Evolutionary conservation across 805 yeast species (phyloP).

Genomic region (Hermanozyma aechmeae): DNA sequence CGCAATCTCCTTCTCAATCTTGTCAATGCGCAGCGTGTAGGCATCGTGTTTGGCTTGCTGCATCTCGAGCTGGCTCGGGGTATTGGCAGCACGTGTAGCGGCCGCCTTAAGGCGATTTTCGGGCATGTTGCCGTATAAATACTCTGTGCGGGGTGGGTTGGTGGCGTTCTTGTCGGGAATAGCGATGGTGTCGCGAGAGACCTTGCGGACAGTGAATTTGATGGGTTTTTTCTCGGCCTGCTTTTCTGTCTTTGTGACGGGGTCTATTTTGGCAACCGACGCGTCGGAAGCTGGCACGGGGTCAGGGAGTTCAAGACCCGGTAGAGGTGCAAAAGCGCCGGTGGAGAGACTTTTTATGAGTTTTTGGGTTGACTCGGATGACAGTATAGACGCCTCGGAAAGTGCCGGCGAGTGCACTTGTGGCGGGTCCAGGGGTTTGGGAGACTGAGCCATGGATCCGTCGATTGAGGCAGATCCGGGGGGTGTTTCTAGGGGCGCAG

Average conservation of each 20-base stretch:
- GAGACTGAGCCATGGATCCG: too few species aligned
- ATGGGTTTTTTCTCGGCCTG: constrained; percentile 7
- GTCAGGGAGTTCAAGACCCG: neutral
- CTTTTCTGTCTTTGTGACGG: neutral
- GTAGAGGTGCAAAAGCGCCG: constrained; percentile 1
- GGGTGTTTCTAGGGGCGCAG: too few species aligned
- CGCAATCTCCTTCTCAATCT: constrained; percentile 30
- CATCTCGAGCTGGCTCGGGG: neutral
- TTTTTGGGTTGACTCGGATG: constrained; percentile 9
- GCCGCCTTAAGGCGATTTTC: constrained; percentile 7
- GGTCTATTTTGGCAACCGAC: constrained; percentile 2
- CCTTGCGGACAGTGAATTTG: constrained; percentile 12
- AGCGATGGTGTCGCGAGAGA: constrained; percentile 7
- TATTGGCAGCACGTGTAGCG: too few species aligned
- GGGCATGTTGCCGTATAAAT: constrained; percentile 11
- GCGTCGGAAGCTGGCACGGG: neutral
- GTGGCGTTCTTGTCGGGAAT: neutral
- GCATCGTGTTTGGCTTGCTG: constrained; percentile 26
- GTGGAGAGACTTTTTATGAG: constrained; percentile 7
- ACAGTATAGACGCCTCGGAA: constrained; percentile 8
- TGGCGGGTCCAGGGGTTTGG: too few species aligned
- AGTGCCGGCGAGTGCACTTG: too few species aligned
- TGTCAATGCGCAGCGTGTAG: constrained; percentile 20
- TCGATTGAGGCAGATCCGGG: too few species aligned
- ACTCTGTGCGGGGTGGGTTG: constrained; percentile 1